Base-by-base conservation (phyloP, 2,329 filamentous ascomycete species). In the Dactylellina leptospora region DNA sequence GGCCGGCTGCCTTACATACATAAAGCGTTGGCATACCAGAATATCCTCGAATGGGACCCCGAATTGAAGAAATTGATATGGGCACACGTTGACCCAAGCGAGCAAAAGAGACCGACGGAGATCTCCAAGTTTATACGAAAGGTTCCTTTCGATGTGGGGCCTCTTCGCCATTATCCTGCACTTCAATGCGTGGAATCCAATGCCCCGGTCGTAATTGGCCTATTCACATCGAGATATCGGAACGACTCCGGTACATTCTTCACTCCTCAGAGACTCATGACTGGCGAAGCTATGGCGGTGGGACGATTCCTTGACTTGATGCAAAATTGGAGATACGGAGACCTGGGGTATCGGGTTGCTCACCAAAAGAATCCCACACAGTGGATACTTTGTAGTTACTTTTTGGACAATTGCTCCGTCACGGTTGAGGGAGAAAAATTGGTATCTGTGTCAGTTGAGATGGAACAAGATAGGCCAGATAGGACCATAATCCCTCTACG, bases 151-250 rank as follows among this genome's bases (percentile, higher is more conserved):
- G 22, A 59, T 23, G 47, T 63, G 9, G 42, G 47, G 16, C 27
- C n/a, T 3, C 56, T 71, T 51, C 20, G 25, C 10, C 22, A 53
- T n/a, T 45, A 71, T 23, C 50, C 66, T 18, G 66, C 66, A 20
- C 59, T 71, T 33, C 27, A 51, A 28, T 63, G 59, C 38, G 38
- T 44, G 51, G 51, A 63, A 28, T 53, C 58, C 4, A 53, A 51
- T 40, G 59, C 40, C 5, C 25, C 51, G 2, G 50, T 71, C 20
- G 44, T 60, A 25, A 42, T 71, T 18, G 50, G 56, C 1, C 40
- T 62, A n/a, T 62, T 70, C 33, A 62, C 58, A 18, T 70, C 64
- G 1, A 56, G 51, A 56, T 70, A 70, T 42, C 28, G 64, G 4
- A 54, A 47, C 30, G 51, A 50, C 2, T 44, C 50, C 4, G 64